Evolutionary conservation across 2,329 filamentous ascomycete species (phyloP), one percentile per base, ranked within the genome.

Genomic region (Cladophialophora psammophila): DNA sequence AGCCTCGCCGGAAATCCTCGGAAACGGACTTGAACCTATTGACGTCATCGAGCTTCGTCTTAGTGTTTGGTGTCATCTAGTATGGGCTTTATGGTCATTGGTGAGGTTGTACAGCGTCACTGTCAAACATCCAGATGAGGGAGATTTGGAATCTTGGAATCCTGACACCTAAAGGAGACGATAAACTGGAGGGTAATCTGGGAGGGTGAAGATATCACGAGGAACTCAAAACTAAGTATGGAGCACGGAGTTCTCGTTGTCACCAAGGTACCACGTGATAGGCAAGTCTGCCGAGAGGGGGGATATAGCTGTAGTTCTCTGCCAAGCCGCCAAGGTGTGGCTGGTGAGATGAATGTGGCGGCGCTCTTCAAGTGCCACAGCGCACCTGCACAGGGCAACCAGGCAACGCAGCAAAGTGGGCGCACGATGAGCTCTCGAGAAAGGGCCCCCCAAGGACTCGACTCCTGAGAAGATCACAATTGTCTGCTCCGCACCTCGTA

Each of bases 1-100:
- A 53, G 59, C 42, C 32, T 61, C 59, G 59, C 59, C 42, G 52
- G 59, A 48, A 53, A 61, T 48, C 15, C 34, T 32, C 59, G 59
- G 59, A 61, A 53, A 35, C 10, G n/a, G 15, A 40, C 6, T 26
- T 7, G 13, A 31, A 54, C 36, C 31, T 18, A 52, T 61, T 61
- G 59, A 61, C 38, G 45, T 61, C 59, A 61, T 61, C n/a, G 4
- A 38, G 59, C 59, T 26, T 38, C 34, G 59, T 12, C 20, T 18
- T 31, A 36, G 48, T 26, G 45, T 32, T 20, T 32, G 31, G n/a
- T 9, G 5, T 20, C 18, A 5, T 12, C 45, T n/a, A 26, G 15
- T 12, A 20, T 26, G 18, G 12, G 45, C 45, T 50, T 8, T 12
- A 50, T 26, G 45, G 26, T 26, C 20, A 26, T 50, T 50, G 45